Conservation (phyloP, 148 eudicot genomes). For the Diospyros kaki region DNA sequence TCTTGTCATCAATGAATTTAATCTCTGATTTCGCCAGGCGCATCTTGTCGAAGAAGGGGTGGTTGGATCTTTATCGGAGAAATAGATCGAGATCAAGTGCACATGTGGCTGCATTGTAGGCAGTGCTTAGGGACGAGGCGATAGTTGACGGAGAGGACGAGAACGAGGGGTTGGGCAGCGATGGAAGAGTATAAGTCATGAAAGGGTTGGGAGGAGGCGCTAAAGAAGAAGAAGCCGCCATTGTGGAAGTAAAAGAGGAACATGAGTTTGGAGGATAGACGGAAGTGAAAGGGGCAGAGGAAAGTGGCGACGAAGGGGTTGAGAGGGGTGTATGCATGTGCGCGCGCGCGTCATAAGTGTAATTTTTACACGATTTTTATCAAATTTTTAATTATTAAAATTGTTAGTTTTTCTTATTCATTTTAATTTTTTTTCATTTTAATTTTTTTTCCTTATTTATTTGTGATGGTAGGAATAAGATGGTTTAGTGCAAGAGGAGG, state of each 20-base stretch:
- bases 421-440: too few relatives aligned
- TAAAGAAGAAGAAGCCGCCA: constrained; percentile 68
- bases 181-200: constrained; percentile 44
- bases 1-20: constrained; percentile 25
- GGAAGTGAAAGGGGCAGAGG: constrained; percentile 42
- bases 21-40: constrained; percentile 47
- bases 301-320: constrained; percentile 47
- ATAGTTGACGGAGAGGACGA: constrained; percentile 65
- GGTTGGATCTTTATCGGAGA: constrained; percentile 58
- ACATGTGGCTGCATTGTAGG: constrained; percentile 58
- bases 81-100: constrained; percentile 49
- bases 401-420: too few relatives aligned
- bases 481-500: too few relatives aligned
- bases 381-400: too few relatives aligned
- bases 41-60: constrained; percentile 67
- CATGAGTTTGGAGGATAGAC: constrained; percentile 38
- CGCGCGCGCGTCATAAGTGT: too few relatives aligned
- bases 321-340: constrained; percentile 53
- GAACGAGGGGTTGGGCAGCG: constrained; percentile 40
- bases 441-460: too few relatives aligned
- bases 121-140: constrained; percentile 80
- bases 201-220: constrained; percentile 44
- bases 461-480: too few relatives aligned
- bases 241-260: constrained; percentile 67
- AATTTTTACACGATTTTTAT: too few relatives aligned